Evolutionary conservation across 352 stramenopile species (phyloP), one percentile per base, ranked within the genome.

Genomic region (Pythium angustatum): DNA sequence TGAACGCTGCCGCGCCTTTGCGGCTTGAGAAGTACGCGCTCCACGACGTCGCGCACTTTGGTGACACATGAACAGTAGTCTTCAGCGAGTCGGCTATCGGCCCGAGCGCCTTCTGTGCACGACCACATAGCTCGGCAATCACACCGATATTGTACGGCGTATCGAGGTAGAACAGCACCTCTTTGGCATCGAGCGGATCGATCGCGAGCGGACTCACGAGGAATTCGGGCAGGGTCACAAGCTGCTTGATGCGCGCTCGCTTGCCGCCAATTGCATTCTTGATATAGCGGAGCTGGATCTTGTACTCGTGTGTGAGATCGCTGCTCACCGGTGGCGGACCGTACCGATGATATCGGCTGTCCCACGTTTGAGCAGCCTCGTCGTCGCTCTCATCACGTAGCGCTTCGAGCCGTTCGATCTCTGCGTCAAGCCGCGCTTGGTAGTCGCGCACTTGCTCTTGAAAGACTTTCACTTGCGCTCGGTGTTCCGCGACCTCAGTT

Each of bases 81-180:
- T 28, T 43, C 1, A 48, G 17, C 11, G 36, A 53, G 1, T 14
- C 31, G 14, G 31, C 41, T 15, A 45, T 47, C 1, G 73, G 53
- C 10, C 55, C 69, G 8, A 88, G 66, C 3, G 64, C 56, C 64
- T 68, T 61, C 41, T 87, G 78, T 5, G 76, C 76, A 8, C 27
- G 52, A 1, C 76, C 15, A 24, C 69, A 84, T n/a, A 89, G 56
- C 15, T 72, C 71, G 0, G 59, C 75, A 12, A 81, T 40, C 26
- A 79, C 57, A 19, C 77, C 68, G 14, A 89, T 30, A 22, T 83
- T 61, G 10, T 54, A 55, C 0, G 80, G 78, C 41, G 82, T 68
- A 0, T 66, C 53, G 5, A 86, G 30, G 41, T 81, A 81, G 44
- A 86, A 85, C 17, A 90, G 63, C 7, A 79, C 54, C 44, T 75